Evolutionary conservation across 129 eudicot species (phyloP).

Genomic region (Flaveria bidentis): DNA sequence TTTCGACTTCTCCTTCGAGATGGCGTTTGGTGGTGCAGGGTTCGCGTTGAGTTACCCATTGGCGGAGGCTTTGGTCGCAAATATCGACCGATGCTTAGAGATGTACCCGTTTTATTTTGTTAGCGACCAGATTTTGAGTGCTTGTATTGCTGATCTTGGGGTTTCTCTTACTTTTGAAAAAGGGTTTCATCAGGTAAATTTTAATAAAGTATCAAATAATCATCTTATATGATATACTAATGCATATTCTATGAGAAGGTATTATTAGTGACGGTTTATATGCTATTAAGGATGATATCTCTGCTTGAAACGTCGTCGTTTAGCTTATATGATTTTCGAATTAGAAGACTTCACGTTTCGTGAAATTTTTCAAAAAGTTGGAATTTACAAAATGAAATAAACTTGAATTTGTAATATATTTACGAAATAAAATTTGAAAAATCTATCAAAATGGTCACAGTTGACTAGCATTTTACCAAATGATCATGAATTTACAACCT

Average conservation of each 20-base stretch:
- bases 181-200: constrained; percentile 55
- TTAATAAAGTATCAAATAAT: neutral
- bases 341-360: too few relatives aligned
- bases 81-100: constrained; percentile 42
- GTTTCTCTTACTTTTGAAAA: constrained; percentile 48
- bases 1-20: constrained; percentile 48
- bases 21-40: constrained; percentile 62
- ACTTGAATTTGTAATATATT: too few relatives aligned
- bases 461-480: too few relatives aligned
- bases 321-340: too few relatives aligned
- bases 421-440: too few relatives aligned
- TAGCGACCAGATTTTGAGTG: constrained; percentile 46
- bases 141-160: constrained; percentile 59
- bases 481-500: too few relatives aligned
- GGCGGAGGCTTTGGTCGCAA: constrained; percentile 37
- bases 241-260: too few relatives aligned
- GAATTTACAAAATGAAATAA: neutral
- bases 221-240: neutral
- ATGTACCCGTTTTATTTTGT: constrained; percentile 33
- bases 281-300: too few relatives aligned
- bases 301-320: too few relatives aligned
- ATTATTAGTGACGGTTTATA: too few relatives aligned
- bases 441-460: too few relatives aligned
- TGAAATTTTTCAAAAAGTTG: too few relatives aligned
- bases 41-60: constrained; percentile 51